Percentiles rank a stretch among this genome's conserved stretches.
Evolutionary conservation across 2,329 filamentous ascomycete species (phyloP).

Genomic region (Penicillium oxalicum): DNA sequence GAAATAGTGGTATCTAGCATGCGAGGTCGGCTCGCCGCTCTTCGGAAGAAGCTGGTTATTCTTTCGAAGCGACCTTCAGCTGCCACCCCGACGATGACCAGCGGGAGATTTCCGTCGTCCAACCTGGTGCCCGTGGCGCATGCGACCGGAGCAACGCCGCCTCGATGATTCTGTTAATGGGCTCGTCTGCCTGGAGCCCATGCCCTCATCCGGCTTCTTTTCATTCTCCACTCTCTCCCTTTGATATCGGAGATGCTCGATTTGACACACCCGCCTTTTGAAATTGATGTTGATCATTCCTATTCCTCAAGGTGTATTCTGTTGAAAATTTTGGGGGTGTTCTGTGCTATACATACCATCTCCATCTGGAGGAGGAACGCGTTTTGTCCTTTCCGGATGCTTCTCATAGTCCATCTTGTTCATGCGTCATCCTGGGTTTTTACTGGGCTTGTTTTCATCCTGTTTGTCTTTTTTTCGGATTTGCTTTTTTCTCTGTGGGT

Average conservation of each 20-base stretch:
- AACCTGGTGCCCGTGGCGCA: constrained; percentile 29
- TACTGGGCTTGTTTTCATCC: not conserved
- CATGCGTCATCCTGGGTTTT: constrained; percentile 1
- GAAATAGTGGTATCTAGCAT: constrained; percentile 45
- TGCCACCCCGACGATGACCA: constrained; percentile 33
- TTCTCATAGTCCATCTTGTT: constrained; percentile 1
- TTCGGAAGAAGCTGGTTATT: constrained; percentile 47
- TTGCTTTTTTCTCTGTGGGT: not conserved
- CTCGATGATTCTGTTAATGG: constrained; percentile 20
- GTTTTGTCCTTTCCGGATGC: constrained; percentile 3
- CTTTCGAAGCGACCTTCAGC: constrained; percentile 39
- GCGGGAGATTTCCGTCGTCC: constrained; percentile 26
- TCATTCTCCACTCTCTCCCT: too few relatives aligned
- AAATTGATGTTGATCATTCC: constrained; percentile 9
- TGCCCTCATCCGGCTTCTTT: too few relatives aligned
- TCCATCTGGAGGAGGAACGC: constrained; percentile 18
- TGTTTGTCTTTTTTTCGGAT: not conserved
- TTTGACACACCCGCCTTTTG: not conserved
- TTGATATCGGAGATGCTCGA: too few relatives aligned
- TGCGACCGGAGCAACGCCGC: constrained; percentile 30
- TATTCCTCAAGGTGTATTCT: not conserved
- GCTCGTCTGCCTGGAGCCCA: too few relatives aligned
- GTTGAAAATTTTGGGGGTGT: constrained; percentile 6
- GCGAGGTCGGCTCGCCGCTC: constrained; percentile 41
- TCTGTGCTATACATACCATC: constrained; percentile 20